Conservation (phyloP, 2,329 filamentous ascomycete genomes). For the Aspergillus sp. region DNA sequence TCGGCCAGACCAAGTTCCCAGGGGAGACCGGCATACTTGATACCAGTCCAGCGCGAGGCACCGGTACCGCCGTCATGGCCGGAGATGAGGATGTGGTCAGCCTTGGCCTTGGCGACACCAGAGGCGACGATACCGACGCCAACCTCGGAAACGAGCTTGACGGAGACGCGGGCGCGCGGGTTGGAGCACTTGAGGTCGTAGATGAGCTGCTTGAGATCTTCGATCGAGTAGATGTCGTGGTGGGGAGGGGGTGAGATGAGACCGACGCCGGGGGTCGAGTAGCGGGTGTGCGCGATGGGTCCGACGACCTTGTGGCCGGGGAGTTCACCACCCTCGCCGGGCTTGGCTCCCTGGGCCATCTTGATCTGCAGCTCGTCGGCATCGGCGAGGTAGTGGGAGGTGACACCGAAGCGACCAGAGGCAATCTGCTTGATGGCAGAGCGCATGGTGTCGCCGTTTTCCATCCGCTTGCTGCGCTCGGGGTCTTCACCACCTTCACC, state of each 20-base stretch:
- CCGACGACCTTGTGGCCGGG: conserved; percentile 96
- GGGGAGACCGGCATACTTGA: conserved; percentile 95
- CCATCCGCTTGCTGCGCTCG: conserved; percentile 81
- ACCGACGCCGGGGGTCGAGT: conserved; percentile 94
- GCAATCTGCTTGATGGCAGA: conserved; percentile 98
- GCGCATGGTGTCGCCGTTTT: conserved; percentile 95
- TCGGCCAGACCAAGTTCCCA: conserved; percentile 97
- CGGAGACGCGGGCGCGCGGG: conserved; percentile 86
- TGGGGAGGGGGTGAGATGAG: conserved; percentile 95
- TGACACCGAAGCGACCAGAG: conserved; percentile 94
- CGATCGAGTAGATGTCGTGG: conserved; percentile 98
- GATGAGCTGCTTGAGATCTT: conserved; percentile 96
- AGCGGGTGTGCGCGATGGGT: conserved; percentile 89
- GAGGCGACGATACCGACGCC: conserved; percentile 97
- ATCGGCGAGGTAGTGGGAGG: conserved; percentile 90
- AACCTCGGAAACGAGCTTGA: conserved; percentile 97
- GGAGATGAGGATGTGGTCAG: conserved; percentile 94
- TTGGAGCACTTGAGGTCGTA: conserved; percentile 98
- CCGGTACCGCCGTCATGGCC: conserved; percentile 97
- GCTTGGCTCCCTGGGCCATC: conserved; percentile 98
- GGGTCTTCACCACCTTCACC: conserved; percentile 96
- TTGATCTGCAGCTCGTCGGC: conserved; percentile 98
- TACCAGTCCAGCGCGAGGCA: conserved; percentile 96
- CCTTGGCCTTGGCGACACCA: conserved; percentile 96
- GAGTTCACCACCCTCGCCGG: conserved; percentile 94